Base-by-base conservation (phyloP, 2,329 filamentous ascomycete species). In the Volutella citrinella region DNA sequence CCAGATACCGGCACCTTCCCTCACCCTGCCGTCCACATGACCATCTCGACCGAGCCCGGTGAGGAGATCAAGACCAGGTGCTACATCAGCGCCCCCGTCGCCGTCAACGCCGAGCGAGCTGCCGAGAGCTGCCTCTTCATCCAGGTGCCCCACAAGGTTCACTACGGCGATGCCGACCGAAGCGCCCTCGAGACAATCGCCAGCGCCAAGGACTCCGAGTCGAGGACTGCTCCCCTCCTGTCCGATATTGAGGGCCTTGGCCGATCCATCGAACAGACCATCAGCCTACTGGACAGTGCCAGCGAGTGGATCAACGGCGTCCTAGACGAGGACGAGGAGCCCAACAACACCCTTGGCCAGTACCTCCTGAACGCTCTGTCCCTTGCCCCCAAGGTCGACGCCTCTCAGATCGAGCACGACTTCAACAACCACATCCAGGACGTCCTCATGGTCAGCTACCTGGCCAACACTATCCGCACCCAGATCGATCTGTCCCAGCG, bases 351-450 rank as follows among this genome's bases (percentile, higher is more conserved):
- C 10, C 74, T 98, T 37, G 93, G 90, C 49, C 94, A 98, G 68
- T 95, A 89, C 69, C 74, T 98, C 50, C 86, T 97, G 75, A 95
- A 95, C 64, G 84, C 91, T 23, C 78, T 98, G 45, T 90, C 87
- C 28, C 73, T 98, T 45, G 88, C 91, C 36, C 93, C 93, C 57
- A 98, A 97, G 77, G 93, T 97, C 42, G 87, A 95, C 56, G 73
- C 84, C 22, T 77, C 81, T 43, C 85, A 94, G 62, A 90, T 98
- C 59, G 93, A 98, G 76, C 78, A 84, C 61, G 90, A 97, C 73
- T 98, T 98, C 80, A 98, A 98, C 80, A 95, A 95, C 74, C 93
- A 98, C 72, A 89, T 98, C 66, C 93, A 98, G 72, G 93, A 98
- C 64, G 90, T 98, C 42, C 82, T 98, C 49, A 90, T 97, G 65